A percentile compares a stretch with the other conserved stretches of the same genome.
These are phyloP conservation scores for Tetratostichococcus sp. DNA, from an alignment of 139 green algal species.

Conservation along the genomic window DNA sequence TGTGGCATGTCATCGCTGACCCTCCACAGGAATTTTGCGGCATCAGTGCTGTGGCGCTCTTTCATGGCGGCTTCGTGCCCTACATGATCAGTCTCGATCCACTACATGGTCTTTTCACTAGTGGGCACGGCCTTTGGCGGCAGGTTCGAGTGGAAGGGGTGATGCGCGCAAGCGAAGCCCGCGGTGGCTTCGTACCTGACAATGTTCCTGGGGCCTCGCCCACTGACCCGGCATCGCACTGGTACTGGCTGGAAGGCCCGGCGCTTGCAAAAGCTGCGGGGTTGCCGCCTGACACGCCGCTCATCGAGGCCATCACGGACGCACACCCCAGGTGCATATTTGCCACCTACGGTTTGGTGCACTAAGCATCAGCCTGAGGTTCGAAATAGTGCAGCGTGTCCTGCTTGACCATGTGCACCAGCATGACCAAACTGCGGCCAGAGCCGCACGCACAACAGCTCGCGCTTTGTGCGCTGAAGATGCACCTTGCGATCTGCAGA, in stretches of 20 bases:
- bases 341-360: background rate
- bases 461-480: background rate
- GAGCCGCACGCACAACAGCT: background rate
- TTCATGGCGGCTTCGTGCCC: no score
- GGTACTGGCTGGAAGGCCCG: conserved; percentile 60
- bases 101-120: no score
- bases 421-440: no score
- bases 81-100: no score
- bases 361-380: no score
- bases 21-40: no score
- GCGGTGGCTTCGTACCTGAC: conserved; percentile 62
- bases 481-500: background rate
- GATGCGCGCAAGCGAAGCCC: conserved; percentile 53
- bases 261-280: conserved; percentile 37
- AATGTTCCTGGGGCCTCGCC: conserved; percentile 54
- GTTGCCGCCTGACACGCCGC: conserved; percentile 45
- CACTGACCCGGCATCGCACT: conserved; percentile 24
- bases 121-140: no score
- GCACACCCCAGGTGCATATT: background rate
- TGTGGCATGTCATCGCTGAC: no score
- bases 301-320: conserved; percentile 45
- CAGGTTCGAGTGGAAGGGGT: conserved; percentile 52
- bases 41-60: no score
- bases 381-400: no score
- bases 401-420: no score